A percentile compares a stretch with the other conserved stretches of the same genome.
Conservation (phyloP, 1,284 basidiomycete species). For the Cystobasidiaceae sp. region DNA sequence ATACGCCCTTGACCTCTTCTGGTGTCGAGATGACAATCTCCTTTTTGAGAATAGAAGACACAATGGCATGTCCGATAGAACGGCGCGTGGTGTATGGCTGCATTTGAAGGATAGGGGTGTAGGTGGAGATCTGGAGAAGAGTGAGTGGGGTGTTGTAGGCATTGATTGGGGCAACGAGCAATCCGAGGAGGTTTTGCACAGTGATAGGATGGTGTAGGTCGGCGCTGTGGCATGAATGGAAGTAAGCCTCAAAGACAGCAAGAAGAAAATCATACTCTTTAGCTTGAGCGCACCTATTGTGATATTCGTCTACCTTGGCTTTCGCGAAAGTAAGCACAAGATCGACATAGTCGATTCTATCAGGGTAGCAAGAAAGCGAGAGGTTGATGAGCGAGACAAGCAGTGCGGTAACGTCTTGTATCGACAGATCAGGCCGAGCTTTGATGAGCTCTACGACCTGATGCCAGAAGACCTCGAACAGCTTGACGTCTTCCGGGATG, state of each 20-base stretch:
- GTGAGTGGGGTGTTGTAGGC: conserved; percentile 91
- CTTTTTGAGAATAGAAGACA: conserved; percentile 87
- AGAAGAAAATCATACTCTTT: background rate
- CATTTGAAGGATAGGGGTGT: conserved; percentile 68
- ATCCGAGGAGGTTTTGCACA: conserved; percentile 75
- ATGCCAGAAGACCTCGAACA: conserved; percentile 97
- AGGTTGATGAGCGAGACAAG: conserved; percentile 88
- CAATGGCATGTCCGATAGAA: conserved; percentile 82
- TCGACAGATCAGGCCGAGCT: conserved; percentile 87
- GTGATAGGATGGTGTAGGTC: conserved; percentile 83
- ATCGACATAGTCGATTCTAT: conserved; percentile 88
- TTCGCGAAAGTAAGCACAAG: conserved; percentile 83
- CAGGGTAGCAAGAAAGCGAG: conserved; percentile 89
- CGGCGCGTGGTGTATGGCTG: conserved; percentile 84
- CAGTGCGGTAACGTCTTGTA: conserved; percentile 90
- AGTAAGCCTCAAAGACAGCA: no score
- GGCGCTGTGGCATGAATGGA: conserved; percentile 62
- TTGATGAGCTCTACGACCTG: conserved; percentile 96
- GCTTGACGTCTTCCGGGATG: conserved; percentile 80
- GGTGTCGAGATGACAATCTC: conserved; percentile 85
- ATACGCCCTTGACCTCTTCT: conserved; percentile 82
- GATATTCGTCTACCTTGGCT: conserved; percentile 74
- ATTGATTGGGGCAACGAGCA: conserved; percentile 84
- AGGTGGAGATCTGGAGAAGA: conserved; percentile 82
- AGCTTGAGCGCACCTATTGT: conserved; percentile 58